Conservation (phyloP, 192 early-diverging fungal genomes). For the Lobosporangium transversale region DNA sequence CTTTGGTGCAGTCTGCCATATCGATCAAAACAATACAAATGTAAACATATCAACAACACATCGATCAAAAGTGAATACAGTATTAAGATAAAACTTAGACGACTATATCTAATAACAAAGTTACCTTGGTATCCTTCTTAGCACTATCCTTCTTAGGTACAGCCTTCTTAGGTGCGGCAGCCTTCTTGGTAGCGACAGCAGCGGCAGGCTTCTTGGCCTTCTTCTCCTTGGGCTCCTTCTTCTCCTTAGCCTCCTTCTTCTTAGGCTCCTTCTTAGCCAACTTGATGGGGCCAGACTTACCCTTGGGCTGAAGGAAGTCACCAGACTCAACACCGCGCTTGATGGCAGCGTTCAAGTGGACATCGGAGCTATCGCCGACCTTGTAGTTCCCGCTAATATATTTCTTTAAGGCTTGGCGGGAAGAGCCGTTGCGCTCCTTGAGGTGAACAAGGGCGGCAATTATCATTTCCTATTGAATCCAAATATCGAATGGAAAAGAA, state of each 20-base stretch:
- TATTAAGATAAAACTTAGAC: not conserved
- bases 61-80: not conserved
- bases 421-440: slow-evolving; percentile 79
- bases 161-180: slow-evolving; percentile 54
- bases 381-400: slow-evolving; percentile 80
- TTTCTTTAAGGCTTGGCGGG: slow-evolving; percentile 82
- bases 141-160: slow-evolving; percentile 58
- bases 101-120: no score
- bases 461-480: slow-evolving; percentile 50
- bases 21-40: not conserved
- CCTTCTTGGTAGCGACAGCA: slow-evolving; percentile 62
- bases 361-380: slow-evolving; percentile 67
- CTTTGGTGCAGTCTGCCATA: slow-evolving; percentile 50
- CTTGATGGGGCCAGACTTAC: slow-evolving; percentile 73
- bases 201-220: slow-evolving; percentile 59
- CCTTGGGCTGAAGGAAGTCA: slow-evolving; percentile 74
- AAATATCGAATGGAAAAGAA: not conserved
- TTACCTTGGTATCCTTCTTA: slow-evolving; percentile 56
- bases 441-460: slow-evolving; percentile 64
- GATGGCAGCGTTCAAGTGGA: slow-evolving; percentile 70
- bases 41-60: not conserved
- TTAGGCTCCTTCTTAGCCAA: slow-evolving; percentile 62
- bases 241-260: slow-evolving; percentile 61
- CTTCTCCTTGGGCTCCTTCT: slow-evolving; percentile 64
- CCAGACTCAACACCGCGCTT: slow-evolving; percentile 73